A percentile compares a stretch with the other conserved stretches of the same genome.
These are phyloP conservation scores for Sarcodon sp. DNA, from an alignment of 768 basidiomycete species.

Conservation along the genomic window DNA sequence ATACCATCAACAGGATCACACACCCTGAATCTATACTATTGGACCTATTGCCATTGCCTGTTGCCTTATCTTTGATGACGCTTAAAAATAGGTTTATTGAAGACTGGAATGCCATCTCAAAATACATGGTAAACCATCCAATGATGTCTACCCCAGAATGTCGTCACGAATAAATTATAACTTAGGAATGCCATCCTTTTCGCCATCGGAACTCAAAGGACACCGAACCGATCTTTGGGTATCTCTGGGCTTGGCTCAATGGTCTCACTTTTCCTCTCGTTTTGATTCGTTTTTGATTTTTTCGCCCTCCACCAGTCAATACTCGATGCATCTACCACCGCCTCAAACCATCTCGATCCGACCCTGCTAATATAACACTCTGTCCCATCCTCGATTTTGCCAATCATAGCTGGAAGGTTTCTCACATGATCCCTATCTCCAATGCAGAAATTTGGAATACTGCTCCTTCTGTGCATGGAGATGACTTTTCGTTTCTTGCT, in stretches of 20 bases:
- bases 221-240: slow-evolving; percentile 19
- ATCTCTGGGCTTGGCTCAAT: slow-evolving; percentile 88
- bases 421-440: slow-evolving; percentile 30
- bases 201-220: not conserved
- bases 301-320: slow-evolving; percentile 46
- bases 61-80: slow-evolving; percentile 24
- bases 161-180: no score
- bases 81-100: slow-evolving; percentile 34
- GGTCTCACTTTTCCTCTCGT: slow-evolving; percentile 27
- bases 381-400: slow-evolving; percentile 89
- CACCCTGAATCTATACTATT: slow-evolving; percentile 18
- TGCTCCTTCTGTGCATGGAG: slow-evolving; percentile 19
- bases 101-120: slow-evolving; percentile 43
- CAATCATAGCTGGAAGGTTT: slow-evolving; percentile 45
- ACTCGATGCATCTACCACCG: slow-evolving; percentile 80
- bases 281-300: not conserved
- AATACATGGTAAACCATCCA: slow-evolving; percentile 34
- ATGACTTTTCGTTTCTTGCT: slow-evolving; percentile 39
- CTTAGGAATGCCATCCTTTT: slow-evolving; percentile 1
- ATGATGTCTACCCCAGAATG: not conserved
- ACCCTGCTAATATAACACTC: slow-evolving; percentile 72
- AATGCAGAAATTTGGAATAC: slow-evolving; percentile 20
- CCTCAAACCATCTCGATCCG: slow-evolving; percentile 29
- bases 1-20: slow-evolving; percentile 8
- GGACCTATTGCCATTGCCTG: slow-evolving; percentile 33